Percentiles rank a stretch among this genome's conserved stretches.
Conservation (phyloP, 2,329 filamentous ascomycete species). For the Pezicula carpinea region DNA sequence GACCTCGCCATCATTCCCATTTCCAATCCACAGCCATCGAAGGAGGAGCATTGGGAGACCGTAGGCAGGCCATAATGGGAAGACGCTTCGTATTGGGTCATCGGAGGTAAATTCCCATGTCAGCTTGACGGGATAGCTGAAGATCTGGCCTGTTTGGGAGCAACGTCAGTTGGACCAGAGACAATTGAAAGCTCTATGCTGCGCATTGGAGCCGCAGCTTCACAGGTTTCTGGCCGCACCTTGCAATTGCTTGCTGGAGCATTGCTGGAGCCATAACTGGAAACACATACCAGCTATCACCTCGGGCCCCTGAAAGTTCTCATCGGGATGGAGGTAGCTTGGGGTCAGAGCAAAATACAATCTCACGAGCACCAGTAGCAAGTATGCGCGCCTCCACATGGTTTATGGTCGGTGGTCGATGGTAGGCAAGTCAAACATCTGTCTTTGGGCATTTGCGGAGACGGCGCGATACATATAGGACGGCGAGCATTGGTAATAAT, state of each 20-base stretch:
- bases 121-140: constrained; percentile 80
- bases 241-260: not conserved
- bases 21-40: constrained; percentile 87
- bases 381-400: constrained; percentile 91
- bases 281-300: constrained; percentile 75
- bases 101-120: constrained; percentile 96
- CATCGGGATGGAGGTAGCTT: constrained; percentile 96
- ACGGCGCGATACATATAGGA: constrained; percentile 12
- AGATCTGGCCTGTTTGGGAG: constrained; percentile 69
- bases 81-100: constrained; percentile 88
- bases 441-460: constrained; percentile 14
- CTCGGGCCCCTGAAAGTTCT: constrained; percentile 98
- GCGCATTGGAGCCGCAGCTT: not conserved
- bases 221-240: not conserved
- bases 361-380: constrained; percentile 78
- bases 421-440: constrained; percentile 14
- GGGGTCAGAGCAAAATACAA: constrained; percentile 91
- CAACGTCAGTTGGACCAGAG: constrained; percentile 7
- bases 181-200: not conserved
- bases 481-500: constrained; percentile 17
- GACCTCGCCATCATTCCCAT: constrained; percentile 70
- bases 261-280: not conserved
- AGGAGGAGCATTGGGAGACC: constrained; percentile 89
- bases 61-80: constrained; percentile 94
- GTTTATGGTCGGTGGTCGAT: constrained; percentile 20